A percentile compares a stretch with the other conserved stretches of the same genome.
Evolutionary conservation across 371 early-diverging fungal species (phyloP).

Genomic region (Conidiobolus incongruus): DNA sequence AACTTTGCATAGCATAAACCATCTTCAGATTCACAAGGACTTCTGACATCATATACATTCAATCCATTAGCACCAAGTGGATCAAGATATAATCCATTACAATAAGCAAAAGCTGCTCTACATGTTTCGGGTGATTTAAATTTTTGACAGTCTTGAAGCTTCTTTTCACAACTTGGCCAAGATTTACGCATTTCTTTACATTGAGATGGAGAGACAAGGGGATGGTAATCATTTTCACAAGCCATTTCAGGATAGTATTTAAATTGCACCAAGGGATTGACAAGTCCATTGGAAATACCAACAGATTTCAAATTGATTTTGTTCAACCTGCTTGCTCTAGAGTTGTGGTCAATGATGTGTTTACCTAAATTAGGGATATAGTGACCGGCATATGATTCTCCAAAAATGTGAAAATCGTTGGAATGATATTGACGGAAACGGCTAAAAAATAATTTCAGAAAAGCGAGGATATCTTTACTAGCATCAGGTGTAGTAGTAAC

Average conservation of each 20-base stretch:
- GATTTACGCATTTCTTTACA: conserved; percentile 50
- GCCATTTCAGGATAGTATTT: no score
- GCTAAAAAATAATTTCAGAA: neutral
- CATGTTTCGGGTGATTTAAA: conserved; percentile 45
- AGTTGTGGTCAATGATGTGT: conserved; percentile 37
- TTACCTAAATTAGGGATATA: conserved; percentile 39
- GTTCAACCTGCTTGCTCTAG: conserved; percentile 18
- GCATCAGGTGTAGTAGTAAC: neutral
- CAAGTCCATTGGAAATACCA: conserved; percentile 78
- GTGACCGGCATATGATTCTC: no score
- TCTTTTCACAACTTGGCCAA: conserved; percentile 43
- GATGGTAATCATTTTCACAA: conserved; percentile 74
- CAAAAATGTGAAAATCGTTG: conserved; percentile 36
- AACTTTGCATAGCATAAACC: conserved; percentile 71
- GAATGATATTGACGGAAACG: conserved; percentile 4
- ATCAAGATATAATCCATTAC: conserved; percentile 44
- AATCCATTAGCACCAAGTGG: conserved; percentile 38
- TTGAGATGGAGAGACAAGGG: conserved; percentile 31
- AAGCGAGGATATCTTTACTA: neutral
- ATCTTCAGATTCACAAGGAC: conserved; percentile 37
- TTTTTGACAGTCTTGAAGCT: conserved; percentile 69
- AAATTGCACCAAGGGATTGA: conserved; percentile 73
- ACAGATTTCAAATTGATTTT: conserved; percentile 48
- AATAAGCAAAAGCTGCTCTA: conserved; percentile 63
- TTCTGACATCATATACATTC: conserved; percentile 70